Evolutionary conservation across 768 basidiomycete species (phyloP), one percentile per base, ranked within the genome.

Genomic region (Serendipita indica): DNA sequence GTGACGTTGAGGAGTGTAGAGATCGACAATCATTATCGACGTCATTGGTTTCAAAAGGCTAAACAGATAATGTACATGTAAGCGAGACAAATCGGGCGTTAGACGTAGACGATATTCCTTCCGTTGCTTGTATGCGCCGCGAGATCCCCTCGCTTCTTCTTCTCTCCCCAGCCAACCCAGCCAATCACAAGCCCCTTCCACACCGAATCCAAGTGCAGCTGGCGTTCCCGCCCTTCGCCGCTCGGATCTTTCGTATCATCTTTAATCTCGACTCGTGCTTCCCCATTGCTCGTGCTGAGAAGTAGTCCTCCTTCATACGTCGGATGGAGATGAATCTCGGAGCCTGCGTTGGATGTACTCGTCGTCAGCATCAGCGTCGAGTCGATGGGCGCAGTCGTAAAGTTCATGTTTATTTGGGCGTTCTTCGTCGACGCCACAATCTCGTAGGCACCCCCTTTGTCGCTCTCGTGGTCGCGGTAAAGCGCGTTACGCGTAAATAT

Each of bases 121-220:
- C 49, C 49, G 30, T 54, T 54, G 20, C 20, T 18, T 7, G 49
- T 27, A 16, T 16, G n/a, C 7, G 30, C 49, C 30, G 6, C 30
- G 20, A 54, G 16, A 16, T 16, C 16, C 4, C 49, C 49, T 7
- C 27, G 41, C 20, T 18, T 3, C 30, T 54, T 54, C 49, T 54
- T 54, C 30, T 54, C 49, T 18, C 49, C 49, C 49, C 49, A 54
- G 6, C 49, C 49, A 18, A 54, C n/a, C 49, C 49, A 54, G 7
- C 49, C 49, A 54, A 18, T 54, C 16, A 54, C n/a, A 3, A 25
- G 7, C 10, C 7, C n/a, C 7, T 32, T 54, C 49, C 49, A 54
- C 30, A 18, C 30, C 3, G 20, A 32, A 16, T 27, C n/a, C 49
- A 18, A 54, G 30, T 6, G n/a, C 4, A 16, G 20, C 7, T 22